These are phyloP conservation scores for Agaricales sp. DNA, from an alignment of 1,284 basidiomycete genomes.

Conservation along the genomic window DNA sequence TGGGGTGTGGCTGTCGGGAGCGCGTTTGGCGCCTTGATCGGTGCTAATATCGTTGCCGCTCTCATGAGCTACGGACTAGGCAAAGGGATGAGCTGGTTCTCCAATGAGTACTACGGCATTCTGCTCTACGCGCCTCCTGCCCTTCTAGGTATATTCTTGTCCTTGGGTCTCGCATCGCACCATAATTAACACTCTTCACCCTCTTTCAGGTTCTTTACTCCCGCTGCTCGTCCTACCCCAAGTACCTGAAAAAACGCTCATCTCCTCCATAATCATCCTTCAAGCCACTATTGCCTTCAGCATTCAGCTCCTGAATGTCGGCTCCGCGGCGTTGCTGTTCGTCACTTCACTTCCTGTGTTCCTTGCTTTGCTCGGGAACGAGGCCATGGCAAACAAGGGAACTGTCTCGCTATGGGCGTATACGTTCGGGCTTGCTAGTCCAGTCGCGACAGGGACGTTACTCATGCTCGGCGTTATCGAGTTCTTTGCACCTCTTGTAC, in stretches of 20 bases:
- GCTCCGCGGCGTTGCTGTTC: slow-evolving; percentile 62
- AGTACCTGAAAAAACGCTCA: slow-evolving; percentile 49
- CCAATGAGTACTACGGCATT: slow-evolving; percentile 61
- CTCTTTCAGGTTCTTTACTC: slow-evolving; percentile 43
- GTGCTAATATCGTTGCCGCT: slow-evolving; percentile 66
- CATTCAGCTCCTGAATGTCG: slow-evolving; percentile 55
- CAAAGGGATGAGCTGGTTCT: slow-evolving; percentile 74
- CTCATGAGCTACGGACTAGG: slow-evolving; percentile 59
- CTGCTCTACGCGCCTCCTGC: slow-evolving; percentile 75
- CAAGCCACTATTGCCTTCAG: slow-evolving; percentile 40
- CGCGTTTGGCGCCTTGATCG: slow-evolving; percentile 46
- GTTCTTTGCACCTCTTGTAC: slow-evolving; percentile 86
- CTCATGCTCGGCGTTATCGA: slow-evolving; percentile 66
- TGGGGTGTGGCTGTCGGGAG: neutral
- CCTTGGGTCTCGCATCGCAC: slow-evolving; percentile 12
- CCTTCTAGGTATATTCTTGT: slow-evolving; percentile 36
- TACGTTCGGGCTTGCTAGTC: slow-evolving; percentile 49
- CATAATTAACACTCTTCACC: slow-evolving; percentile 2
- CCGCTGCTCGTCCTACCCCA: slow-evolving; percentile 44
- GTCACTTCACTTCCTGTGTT: slow-evolving; percentile 46
- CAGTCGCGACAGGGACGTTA: slow-evolving; percentile 62
- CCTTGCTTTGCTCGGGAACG: slow-evolving; percentile 23
- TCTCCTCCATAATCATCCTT: slow-evolving; percentile 52
- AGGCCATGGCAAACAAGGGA: slow-evolving; percentile 14
- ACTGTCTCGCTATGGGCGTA: slow-evolving; percentile 55